Percentiles rank a stretch among this genome's conserved stretches.
Conservation (phyloP, 441 rosid genomes). For the Codiaeum variegatum region DNA sequence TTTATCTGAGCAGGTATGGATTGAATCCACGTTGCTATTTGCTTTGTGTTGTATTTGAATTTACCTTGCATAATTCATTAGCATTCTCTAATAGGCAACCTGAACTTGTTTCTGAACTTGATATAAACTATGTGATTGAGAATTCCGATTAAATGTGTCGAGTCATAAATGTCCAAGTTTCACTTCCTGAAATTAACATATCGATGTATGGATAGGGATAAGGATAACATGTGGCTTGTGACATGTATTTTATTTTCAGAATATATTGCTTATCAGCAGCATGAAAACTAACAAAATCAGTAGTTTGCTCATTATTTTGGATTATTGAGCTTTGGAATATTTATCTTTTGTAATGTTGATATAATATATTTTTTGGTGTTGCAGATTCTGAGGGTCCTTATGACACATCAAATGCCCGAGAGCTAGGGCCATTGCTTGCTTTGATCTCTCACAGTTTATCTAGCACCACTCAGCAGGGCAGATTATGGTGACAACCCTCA, state of each 20-base stretch:
- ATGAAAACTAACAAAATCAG: background rate
- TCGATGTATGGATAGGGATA: background rate
- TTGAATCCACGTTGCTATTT: background rate
- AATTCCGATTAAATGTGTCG: too few relatives aligned
- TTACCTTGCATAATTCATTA: background rate
- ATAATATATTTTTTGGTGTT: constrained; percentile 2
- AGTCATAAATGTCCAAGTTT: background rate
- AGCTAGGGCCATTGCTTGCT: constrained; percentile 86
- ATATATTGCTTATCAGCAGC: background rate
- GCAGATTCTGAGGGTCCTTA: constrained; percentile 91
- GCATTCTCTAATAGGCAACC: background rate
- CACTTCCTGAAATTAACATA: background rate
- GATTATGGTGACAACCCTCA: constrained; percentile 80
- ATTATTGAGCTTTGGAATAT: constrained; percentile 1
- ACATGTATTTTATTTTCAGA: background rate
- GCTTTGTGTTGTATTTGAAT: background rate
- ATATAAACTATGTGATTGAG: too few relatives aligned
- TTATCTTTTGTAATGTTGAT: constrained; percentile 2
- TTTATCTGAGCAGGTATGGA: too few relatives aligned
- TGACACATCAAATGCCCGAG: constrained; percentile 88
- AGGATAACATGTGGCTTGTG: background rate
- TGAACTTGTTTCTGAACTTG: background rate
- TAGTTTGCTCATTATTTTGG: background rate
- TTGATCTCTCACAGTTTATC: constrained; percentile 90
- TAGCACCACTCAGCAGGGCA: constrained; percentile 92